phyloP scores from a whole-genome alignment of 805 yeast genomes.

The Brettanomyces nanus region DNA sequence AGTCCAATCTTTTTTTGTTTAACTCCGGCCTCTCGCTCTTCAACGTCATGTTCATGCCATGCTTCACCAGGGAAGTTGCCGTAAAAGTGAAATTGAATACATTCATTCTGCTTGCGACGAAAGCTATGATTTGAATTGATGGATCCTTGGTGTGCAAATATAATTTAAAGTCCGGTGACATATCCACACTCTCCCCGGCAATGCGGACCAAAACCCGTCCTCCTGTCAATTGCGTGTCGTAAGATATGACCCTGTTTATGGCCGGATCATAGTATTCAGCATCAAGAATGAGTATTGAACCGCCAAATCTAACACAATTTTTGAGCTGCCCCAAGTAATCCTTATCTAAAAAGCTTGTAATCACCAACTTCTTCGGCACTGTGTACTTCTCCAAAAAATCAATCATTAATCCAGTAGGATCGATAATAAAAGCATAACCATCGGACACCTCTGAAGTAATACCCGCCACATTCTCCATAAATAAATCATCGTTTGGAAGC shows the following conservation, averaged over 20 bases:
- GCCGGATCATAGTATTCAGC: constrained; percentile 79
- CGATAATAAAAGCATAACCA: constrained; percentile 55
- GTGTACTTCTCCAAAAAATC: constrained; percentile 30
- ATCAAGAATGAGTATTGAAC: constrained; percentile 60
- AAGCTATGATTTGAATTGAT: constrained; percentile 36
- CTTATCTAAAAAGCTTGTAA: constrained; percentile 66
- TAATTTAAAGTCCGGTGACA: constrained; percentile 54
- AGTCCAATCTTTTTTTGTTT: constrained; percentile 45
- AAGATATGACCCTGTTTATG: constrained; percentile 50
- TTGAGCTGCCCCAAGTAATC: constrained; percentile 64
- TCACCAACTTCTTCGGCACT: constrained; percentile 31
- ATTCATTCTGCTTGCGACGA: constrained; percentile 53
- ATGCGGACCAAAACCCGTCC: constrained; percentile 57
- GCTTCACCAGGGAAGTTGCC: constrained; percentile 52
- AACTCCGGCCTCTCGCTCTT: constrained; percentile 55
- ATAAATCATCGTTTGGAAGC: constrained; percentile 50
- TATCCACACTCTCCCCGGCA: constrained; percentile 59
- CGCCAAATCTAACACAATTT: constrained; percentile 80
- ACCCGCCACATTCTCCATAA: constrained; percentile 55
- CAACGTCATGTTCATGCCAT: constrained; percentile 51
- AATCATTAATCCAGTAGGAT: constrained; percentile 50
- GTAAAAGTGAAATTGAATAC: constrained; percentile 70
- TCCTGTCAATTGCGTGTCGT: constrained; percentile 57
- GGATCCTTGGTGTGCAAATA: constrained; percentile 57
- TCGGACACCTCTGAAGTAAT: constrained; percentile 20